A percentile compares a stretch with the other conserved stretches of the same genome.
Evolutionary conservation across 176 grass and related monocot genomes (phyloP).

Genomic region (Leersia perrieri): DNA sequence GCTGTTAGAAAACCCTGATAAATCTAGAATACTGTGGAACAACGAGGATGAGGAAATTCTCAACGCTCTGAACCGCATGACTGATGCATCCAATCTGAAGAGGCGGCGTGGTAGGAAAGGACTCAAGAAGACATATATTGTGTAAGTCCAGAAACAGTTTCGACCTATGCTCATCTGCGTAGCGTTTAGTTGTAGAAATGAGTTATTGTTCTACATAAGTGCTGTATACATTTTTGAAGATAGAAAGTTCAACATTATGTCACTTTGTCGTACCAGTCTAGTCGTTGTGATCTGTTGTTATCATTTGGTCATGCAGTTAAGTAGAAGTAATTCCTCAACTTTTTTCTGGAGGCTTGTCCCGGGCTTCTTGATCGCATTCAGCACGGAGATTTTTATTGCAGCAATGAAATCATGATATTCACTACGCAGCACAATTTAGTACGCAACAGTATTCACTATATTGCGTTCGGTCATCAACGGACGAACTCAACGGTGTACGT

Average conservation of each 20-base stretch:
- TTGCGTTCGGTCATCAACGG: not conserved
- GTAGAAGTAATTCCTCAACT: not conserved
- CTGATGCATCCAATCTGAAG: constrained; percentile 32
- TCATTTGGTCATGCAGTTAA: not conserved
- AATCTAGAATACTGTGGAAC: constrained; percentile 71
- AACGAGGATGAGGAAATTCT: constrained; percentile 73
- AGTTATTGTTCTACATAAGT: not conserved
- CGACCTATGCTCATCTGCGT: not conserved
- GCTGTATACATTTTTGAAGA: not conserved
- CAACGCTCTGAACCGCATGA: constrained; percentile 66
- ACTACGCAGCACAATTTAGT: not conserved
- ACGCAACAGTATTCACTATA: not conserved
- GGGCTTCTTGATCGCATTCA: not conserved
- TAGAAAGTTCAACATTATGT: not conserved
- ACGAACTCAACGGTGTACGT: not conserved
- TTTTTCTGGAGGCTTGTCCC: not conserved
- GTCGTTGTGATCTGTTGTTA: not conserved
- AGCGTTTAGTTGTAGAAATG: constrained; percentile 3
- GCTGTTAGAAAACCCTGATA: constrained; percentile 63
- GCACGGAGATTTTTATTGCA: not conserved
- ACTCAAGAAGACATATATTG: constrained; percentile 71
- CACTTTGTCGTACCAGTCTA: not conserved
- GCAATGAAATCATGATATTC: not conserved
- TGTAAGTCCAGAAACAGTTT: constrained; percentile 19
- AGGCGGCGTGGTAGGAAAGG: constrained; percentile 53